Percentiles rank a stretch among this genome's conserved stretches.
Conservation (phyloP, 2,329 filamentous ascomycete species). For the Decorospora gaudefroyi region DNA sequence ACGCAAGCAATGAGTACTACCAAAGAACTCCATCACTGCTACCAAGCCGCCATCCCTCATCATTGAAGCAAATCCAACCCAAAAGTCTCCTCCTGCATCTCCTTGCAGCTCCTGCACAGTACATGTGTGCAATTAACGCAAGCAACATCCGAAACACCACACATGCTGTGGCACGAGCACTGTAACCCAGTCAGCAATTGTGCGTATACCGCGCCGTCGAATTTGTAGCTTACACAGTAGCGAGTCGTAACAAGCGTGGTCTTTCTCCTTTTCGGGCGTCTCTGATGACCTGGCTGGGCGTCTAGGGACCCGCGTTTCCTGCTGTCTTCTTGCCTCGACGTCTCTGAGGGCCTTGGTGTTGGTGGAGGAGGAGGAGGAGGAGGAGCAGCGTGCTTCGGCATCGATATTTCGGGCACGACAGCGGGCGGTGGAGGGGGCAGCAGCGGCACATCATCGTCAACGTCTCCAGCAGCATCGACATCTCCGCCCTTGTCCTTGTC, state of each 20-base stretch:
- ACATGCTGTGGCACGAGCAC: constrained; percentile 9
- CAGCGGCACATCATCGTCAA: constrained; percentile 1
- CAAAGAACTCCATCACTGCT: neutral
- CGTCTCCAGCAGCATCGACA: constrained; percentile 10
- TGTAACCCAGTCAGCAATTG: constrained; percentile 7
- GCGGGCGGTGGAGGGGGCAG: neutral
- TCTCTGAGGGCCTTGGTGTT: no score
- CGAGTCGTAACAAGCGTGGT: neutral
- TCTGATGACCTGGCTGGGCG: neutral
- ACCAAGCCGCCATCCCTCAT: neutral
- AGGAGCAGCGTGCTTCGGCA: neutral
- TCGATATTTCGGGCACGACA: neutral
- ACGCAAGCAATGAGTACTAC: no score
- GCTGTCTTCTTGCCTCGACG: neutral
- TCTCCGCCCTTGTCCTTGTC: constrained; percentile 14
- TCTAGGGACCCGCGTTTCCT: neutral
- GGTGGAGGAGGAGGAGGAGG: neutral
- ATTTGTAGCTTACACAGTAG: constrained; percentile 16
- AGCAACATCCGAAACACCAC: neutral
- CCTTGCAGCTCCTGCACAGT: constrained; percentile 5
- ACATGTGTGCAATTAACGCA: constrained; percentile 16
- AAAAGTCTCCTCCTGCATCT: neutral
- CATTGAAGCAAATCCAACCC: constrained; percentile 3
- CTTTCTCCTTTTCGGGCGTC: constrained; percentile 1
- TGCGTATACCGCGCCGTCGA: neutral